These are phyloP conservation scores for Aspergillus nanangensis DNA, from an alignment of 495 filamentous ascomycete species.

Conservation along the genomic window DNA sequence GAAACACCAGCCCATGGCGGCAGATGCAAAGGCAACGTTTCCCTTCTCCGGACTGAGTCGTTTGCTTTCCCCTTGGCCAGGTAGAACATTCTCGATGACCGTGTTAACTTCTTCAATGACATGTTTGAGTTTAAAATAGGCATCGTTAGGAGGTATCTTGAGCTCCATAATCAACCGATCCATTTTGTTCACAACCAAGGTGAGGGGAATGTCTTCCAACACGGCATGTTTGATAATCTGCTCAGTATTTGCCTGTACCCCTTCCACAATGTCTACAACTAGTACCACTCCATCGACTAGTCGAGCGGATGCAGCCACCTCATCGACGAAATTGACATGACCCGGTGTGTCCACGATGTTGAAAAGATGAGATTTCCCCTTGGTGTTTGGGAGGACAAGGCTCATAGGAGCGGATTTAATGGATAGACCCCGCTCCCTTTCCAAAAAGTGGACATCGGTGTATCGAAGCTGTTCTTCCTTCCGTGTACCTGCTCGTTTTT, in stretches of 20 bases:
- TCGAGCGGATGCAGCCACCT: slow-evolving; percentile 83
- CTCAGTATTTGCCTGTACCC: slow-evolving; percentile 93
- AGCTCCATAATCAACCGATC: slow-evolving; percentile 92
- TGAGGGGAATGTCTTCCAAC: slow-evolving; percentile 82
- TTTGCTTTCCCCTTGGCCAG: slow-evolving; percentile 73
- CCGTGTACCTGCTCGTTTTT: slow-evolving; percentile 74
- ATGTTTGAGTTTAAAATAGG: slow-evolving; percentile 98
- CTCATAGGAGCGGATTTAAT: slow-evolving; percentile 95
- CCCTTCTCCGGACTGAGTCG: slow-evolving; percentile 94
- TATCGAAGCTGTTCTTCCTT: slow-evolving; percentile 90
- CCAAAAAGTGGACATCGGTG: slow-evolving; percentile 85
- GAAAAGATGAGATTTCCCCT: slow-evolving; percentile 92
- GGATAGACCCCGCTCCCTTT: slow-evolving; percentile 86
- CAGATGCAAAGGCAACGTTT: slow-evolving; percentile 93
- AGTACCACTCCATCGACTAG: slow-evolving; percentile 89
- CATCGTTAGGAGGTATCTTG: slow-evolving; percentile 89
- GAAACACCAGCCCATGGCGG: slow-evolving; percentile 93
- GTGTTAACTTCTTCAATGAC: slow-evolving; percentile 98
- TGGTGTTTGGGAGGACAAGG: slow-evolving; percentile 78
- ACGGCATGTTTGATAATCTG: slow-evolving; percentile 95
- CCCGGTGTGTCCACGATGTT: slow-evolving; percentile 96
- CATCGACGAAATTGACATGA: slow-evolving; percentile 97
- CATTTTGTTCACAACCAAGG: slow-evolving; percentile 93
- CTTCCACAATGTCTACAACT: slow-evolving; percentile 96
- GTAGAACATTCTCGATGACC: slow-evolving; percentile 80